phyloP scores from a whole-genome alignment of 2,329 filamentous ascomycete genomes.

The Aspergillus tanneri region DNA sequence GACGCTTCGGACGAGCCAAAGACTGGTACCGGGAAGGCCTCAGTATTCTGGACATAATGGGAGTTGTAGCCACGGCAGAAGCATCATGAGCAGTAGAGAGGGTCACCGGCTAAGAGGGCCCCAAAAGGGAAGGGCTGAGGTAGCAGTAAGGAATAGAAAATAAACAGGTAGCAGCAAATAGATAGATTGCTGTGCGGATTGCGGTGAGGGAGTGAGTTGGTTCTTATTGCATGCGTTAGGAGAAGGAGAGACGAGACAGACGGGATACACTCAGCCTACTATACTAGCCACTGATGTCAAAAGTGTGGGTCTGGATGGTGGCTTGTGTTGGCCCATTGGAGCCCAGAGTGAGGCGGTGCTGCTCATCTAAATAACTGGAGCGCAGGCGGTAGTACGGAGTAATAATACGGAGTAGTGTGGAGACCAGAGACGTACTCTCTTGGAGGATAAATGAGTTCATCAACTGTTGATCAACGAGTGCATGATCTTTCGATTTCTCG shows the following conservation, averaged over 20 bases:
- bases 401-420: no score
- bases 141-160: background rate
- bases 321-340: background rate
- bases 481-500: no score
- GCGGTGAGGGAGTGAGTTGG: background rate
- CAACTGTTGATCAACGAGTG: no score
- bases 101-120: background rate
- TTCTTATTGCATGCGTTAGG: background rate
- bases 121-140: background rate
- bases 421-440: no score
- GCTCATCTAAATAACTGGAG: no score
- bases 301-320: background rate
- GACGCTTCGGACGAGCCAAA: conserved; percentile 25
- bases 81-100: conserved; percentile 29
- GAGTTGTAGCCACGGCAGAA: conserved; percentile 13
- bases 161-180: background rate
- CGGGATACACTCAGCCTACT: background rate
- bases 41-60: conserved; percentile 28
- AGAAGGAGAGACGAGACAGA: background rate
- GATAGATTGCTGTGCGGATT: background rate
- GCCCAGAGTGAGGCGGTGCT: background rate
- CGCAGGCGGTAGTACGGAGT: no score
- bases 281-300: background rate
- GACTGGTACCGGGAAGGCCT: conserved; percentile 22
- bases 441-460: no score